These are phyloP conservation scores for Xylaria palmicola DNA, from an alignment of 495 filamentous ascomycete genomes.

Conservation along the genomic window DNA sequence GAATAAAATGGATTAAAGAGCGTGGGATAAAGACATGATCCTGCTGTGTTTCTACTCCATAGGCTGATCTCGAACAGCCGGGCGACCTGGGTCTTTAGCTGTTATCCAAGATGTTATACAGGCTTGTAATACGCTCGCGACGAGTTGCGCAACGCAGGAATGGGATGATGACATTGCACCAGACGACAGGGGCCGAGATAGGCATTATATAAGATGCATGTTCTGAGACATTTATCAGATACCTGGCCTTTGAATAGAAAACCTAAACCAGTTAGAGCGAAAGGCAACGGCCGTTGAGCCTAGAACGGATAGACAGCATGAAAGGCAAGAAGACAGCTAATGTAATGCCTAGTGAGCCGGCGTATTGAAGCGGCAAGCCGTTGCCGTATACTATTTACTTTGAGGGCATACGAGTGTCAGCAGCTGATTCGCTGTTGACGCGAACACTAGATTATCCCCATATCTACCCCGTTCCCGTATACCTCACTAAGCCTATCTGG, in stretches of 20 bases:
- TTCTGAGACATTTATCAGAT: background rate
- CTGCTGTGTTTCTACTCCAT: background rate
- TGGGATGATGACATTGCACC: constrained; percentile 1
- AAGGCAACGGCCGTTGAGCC: background rate
- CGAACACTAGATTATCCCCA: background rate
- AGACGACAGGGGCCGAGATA: background rate
- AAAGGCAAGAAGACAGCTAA: too few relatives aligned
- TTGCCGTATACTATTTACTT: constrained; percentile 5
- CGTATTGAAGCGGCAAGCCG: too few relatives aligned
- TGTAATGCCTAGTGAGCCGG: too few relatives aligned
- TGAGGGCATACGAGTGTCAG: background rate
- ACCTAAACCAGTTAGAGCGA: background rate
- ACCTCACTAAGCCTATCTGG: background rate
- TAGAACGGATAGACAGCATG: background rate
- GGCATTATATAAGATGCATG: background rate
- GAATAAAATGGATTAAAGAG: background rate
- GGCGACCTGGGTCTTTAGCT: background rate
- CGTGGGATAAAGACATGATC: background rate
- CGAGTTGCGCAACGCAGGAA: constrained; percentile 9
- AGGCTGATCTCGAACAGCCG: background rate
- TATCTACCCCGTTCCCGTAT: background rate
- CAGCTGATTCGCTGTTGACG: background rate
- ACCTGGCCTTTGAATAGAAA: background rate
- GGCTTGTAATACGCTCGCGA: background rate
- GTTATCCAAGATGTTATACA: background rate